A percentile compares a stretch with the other conserved stretches of the same genome.
Evolutionary conservation across 2,329 filamentous ascomycete genomes (phyloP).

Genomic region (Aplosporella prunicola): DNA sequence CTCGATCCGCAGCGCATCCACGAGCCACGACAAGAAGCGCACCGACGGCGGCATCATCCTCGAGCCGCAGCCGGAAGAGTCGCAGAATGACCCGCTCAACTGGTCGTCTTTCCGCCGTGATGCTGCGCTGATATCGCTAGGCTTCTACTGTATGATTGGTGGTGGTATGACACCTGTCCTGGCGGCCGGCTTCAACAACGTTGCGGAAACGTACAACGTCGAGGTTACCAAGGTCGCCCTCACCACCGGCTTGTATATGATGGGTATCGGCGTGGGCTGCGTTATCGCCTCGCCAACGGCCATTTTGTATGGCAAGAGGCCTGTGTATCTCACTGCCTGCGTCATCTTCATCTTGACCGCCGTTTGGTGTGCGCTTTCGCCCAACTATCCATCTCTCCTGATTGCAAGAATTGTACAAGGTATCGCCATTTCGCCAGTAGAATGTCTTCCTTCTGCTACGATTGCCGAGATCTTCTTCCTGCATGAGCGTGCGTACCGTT

Average conservation of each 20-base stretch:
- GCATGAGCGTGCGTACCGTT: constrained; percentile 83
- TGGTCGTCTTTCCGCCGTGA: constrained; percentile 81
- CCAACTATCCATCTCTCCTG: constrained; percentile 68
- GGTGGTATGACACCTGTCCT: constrained; percentile 87
- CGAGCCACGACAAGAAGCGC: constrained; percentile 51
- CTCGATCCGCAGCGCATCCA: constrained; percentile 11
- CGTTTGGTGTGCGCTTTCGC: constrained; percentile 80
- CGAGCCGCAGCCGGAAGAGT: constrained; percentile 86
- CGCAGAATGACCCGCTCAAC: constrained; percentile 82
- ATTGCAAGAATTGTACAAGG: constrained; percentile 80
- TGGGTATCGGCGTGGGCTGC: constrained; percentile 79
- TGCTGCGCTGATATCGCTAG: constrained; percentile 66
- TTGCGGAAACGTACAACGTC: constrained; percentile 58
- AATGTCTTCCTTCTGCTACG: constrained; percentile 85
- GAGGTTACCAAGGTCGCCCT: constrained; percentile 65
- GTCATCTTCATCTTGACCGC: constrained; percentile 68
- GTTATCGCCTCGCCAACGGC: constrained; percentile 82
- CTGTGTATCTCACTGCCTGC: constrained; percentile 73
- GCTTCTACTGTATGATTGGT: constrained; percentile 87
- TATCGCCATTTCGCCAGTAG: constrained; percentile 77
- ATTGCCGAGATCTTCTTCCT: constrained; percentile 96
- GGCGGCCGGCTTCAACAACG: constrained; percentile 78
- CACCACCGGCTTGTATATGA: constrained; percentile 89
- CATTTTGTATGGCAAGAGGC: constrained; percentile 82
- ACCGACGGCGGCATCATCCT: constrained; percentile 83